phyloP scores from a whole-genome alignment of 495 filamentous ascomycete genomes.

The Xylaria longipes region DNA sequence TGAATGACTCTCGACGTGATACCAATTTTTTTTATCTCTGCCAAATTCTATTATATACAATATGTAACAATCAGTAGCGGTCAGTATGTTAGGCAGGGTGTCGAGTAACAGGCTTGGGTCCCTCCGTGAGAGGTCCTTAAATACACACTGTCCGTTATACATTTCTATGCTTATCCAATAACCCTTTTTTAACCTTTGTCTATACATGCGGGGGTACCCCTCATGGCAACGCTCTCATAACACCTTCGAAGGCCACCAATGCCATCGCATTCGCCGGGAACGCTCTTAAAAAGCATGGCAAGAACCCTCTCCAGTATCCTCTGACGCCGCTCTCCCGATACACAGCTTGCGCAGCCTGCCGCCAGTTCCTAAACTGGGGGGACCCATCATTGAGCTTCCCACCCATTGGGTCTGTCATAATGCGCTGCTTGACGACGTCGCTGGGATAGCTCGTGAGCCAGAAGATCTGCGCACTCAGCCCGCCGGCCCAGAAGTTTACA shows the following conservation, averaged over 20 bases:
- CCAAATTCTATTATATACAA: not conserved
- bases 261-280: constrained; percentile 98
- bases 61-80: not conserved
- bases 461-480: constrained; percentile 88
- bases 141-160: not conserved
- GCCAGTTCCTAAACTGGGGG: constrained; percentile 76
- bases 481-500: constrained; percentile 97
- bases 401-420: constrained; percentile 93
- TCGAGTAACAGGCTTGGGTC: not conserved
- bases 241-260: constrained; percentile 89
- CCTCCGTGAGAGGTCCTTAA: not conserved
- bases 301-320: constrained; percentile 92
- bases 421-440: constrained; percentile 96
- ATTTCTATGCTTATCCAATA: constrained; percentile 1
- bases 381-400: constrained; percentile 70
- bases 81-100: not conserved
- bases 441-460: constrained; percentile 91
- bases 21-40: not conserved
- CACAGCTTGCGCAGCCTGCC: constrained; percentile 77
- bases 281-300: constrained; percentile 90
- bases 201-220: constrained; percentile 8
- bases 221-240: constrained; percentile 79
- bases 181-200: not conserved
- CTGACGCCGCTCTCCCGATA: constrained; percentile 73
- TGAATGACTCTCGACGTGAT: not conserved